Evolutionary conservation across 768 basidiomycete species (phyloP).

Genomic region (Dictyophora rubrovolvata): DNA sequence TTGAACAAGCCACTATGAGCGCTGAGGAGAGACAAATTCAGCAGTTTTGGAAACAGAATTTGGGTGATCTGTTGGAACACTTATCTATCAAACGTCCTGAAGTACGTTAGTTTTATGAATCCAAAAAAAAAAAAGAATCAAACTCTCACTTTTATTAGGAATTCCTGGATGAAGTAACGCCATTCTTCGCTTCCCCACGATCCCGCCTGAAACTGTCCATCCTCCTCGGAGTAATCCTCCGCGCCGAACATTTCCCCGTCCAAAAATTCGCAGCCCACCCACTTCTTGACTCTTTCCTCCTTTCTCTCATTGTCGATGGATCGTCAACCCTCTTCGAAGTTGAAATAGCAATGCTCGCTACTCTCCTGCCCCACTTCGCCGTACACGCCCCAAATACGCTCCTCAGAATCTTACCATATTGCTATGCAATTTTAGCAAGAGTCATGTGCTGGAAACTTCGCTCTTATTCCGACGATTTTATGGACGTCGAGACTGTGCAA

Average conservation of each 20-base stretch:
- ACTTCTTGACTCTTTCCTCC: constrained; percentile 52
- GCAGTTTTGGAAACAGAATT: constrained; percentile 63
- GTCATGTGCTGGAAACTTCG: constrained; percentile 67
- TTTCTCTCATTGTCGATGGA: constrained; percentile 62
- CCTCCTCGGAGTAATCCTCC: constrained; percentile 44
- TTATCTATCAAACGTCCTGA: constrained; percentile 54
- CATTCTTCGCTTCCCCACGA: constrained; percentile 48
- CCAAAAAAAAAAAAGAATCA: background rate
- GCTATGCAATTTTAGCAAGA: constrained; percentile 60
- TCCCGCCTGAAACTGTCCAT: constrained; percentile 61
- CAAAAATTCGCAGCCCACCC: constrained; percentile 38
- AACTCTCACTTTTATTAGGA: constrained; percentile 37
- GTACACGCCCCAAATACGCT: constrained; percentile 48
- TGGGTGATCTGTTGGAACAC: constrained; percentile 63
- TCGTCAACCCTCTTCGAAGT: constrained; percentile 63
- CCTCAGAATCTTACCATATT: constrained; percentile 48
- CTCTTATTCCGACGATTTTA: background rate
- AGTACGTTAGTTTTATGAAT: constrained; percentile 44
- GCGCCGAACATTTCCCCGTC: constrained; percentile 10
- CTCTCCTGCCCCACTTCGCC: constrained; percentile 66
- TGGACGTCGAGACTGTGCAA: background rate
- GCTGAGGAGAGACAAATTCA: constrained; percentile 49
- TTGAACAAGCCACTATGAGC: constrained; percentile 66
- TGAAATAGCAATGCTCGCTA: constrained; percentile 53
- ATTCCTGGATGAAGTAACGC: constrained; percentile 56